Evolutionary conservation across 768 basidiomycete species (phyloP).

Genomic region (Thelephora ganbajun): DNA sequence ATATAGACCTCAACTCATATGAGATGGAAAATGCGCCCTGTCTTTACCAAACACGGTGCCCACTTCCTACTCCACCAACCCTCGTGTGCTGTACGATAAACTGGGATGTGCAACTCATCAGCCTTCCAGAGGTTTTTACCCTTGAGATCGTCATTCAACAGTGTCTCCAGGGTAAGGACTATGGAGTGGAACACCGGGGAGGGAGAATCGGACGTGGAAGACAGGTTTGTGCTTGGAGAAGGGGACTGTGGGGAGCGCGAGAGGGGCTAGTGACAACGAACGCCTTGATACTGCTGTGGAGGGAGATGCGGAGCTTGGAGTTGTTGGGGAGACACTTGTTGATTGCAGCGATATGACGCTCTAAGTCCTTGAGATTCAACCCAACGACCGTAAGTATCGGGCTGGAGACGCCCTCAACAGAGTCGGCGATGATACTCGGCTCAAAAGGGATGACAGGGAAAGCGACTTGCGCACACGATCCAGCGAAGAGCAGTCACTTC

Average conservation of each 20-base stretch:
- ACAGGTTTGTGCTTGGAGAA: constrained; percentile 92
- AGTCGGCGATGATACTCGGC: constrained; percentile 74
- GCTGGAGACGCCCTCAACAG: constrained; percentile 75
- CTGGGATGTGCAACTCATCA: constrained; percentile 62
- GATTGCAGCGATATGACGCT: constrained; percentile 73
- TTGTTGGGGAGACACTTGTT: constrained; percentile 74
- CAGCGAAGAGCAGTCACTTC: constrained; percentile 87
- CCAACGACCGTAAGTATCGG: constrained; percentile 93
- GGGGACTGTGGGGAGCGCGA: constrained; percentile 72
- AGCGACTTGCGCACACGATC: constrained; percentile 83
- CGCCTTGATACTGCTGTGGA: constrained; percentile 11
- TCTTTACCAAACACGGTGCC: constrained; percentile 76
- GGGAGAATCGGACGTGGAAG: constrained; percentile 85
- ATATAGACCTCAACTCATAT: background rate
- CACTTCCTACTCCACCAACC: constrained; percentile 93
- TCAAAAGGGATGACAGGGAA: constrained; percentile 90
- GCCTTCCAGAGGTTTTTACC: constrained; percentile 68
- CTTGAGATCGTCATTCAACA: constrained; percentile 60
- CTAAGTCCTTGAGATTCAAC: constrained; percentile 61
- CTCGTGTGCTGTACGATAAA: constrained; percentile 74
- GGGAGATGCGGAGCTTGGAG: constrained; percentile 42
- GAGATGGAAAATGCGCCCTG: constrained; percentile 43
- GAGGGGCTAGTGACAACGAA: constrained; percentile 91
- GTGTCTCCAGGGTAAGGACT: too few relatives aligned
- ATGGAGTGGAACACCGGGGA: constrained; percentile 95